A percentile compares a stretch with the other conserved stretches of the same genome.
Conservation (phyloP, 345 rosid species). For the Kernera saxatilis region DNA sequence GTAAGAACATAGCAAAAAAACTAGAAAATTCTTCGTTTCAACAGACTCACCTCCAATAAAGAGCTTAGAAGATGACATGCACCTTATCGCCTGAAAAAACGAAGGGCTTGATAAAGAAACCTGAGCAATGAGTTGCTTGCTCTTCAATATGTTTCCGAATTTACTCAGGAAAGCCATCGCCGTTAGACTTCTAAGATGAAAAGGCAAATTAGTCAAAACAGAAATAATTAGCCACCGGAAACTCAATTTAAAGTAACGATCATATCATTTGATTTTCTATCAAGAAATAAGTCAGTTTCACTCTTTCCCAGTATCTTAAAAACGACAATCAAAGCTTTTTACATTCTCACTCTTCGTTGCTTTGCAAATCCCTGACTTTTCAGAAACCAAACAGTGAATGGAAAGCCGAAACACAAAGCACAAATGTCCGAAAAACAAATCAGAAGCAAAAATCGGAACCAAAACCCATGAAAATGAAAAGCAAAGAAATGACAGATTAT, state of each 20-base stretch:
- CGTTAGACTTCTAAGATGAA: neutral
- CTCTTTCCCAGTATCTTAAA: neutral
- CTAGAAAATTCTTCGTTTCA: neutral
- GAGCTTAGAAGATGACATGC: slow-evolving; percentile 74
- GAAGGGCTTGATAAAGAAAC: slow-evolving; percentile 53
- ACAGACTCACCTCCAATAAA: slow-evolving; percentile 69
- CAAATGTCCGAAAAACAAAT: neutral
- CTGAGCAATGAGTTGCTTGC: slow-evolving; percentile 44
- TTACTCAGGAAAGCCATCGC: slow-evolving; percentile 82
- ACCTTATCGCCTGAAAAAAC: slow-evolving; percentile 61
- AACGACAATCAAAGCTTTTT: neutral
- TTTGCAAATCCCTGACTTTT: neutral
- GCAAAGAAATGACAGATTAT: neutral
- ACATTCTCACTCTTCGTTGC: neutral
- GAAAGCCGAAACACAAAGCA: neutral
- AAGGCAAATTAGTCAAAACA: neutral
- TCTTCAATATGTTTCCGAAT: slow-evolving; percentile 60
- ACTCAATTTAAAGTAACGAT: neutral
- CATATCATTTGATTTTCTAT: neutral
- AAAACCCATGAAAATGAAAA: neutral
- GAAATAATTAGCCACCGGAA: neutral
- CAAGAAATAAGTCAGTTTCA: neutral
- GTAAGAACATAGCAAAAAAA: neutral
- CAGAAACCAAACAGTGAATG: neutral
- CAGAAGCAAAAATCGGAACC: neutral